Conservation (phyloP, 78 protist genomes). For the Dictyostelium brefeldianum region DNA sequence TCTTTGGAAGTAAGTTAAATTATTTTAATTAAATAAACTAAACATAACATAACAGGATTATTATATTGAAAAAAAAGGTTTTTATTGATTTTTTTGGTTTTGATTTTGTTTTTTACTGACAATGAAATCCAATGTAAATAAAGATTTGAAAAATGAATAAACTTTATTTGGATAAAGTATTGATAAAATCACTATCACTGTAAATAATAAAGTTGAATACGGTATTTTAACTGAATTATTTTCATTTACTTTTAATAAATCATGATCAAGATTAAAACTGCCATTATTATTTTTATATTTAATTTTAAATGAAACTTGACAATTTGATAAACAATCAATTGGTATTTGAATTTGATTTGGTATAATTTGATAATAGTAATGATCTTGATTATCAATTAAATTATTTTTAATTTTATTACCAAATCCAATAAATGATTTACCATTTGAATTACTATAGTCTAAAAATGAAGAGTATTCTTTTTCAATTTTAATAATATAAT, state of each 20-base stretch:
- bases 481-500: conserved; percentile 1
- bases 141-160: background rate
- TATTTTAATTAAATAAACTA: no score
- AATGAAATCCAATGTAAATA: no score
- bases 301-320: background rate
- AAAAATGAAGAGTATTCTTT: background rate
- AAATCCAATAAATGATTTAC: background rate
- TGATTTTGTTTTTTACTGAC: no score
- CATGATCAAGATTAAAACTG: background rate
- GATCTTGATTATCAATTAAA: no score
- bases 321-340: background rate
- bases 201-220: background rate
- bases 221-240: background rate
- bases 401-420: background rate
- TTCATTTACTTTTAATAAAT: background rate
- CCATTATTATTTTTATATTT: background rate
- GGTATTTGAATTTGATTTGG: conserved; percentile 2
- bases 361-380: background rate
- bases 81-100: no score
- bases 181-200: background rate
- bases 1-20: no score
- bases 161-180: background rate
- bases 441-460: no score
- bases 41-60: no score
- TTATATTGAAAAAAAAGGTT: no score